Base-by-base conservation (phyloP, 2,329 filamentous ascomycete genomes). In the Calonectria crousiana region DNA sequence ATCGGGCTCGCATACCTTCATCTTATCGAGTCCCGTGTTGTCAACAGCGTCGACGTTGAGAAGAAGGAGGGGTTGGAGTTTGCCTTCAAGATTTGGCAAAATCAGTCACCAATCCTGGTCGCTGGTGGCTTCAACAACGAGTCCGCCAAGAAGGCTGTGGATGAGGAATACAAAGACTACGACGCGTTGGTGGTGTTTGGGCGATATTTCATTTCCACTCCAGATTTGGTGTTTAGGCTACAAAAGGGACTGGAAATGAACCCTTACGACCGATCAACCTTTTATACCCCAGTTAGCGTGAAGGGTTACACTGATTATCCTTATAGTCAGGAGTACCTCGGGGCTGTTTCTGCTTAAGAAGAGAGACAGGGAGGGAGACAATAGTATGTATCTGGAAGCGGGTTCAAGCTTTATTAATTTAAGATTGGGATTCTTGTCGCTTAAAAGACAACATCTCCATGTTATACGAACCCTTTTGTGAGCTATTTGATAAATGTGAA, bases 251-350 rank as follows among this genome's bases (percentile, higher is more conserved):
- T 71, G 4, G 32, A 30, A 23, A 26, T 71, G 13, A 71, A 52
- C 47, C 38, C 28, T 49, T 71, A 71, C 28, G 49, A 71, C n/a
- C 68, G 68, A 13, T 23, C 28, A 5, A 41, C 60, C 2, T 71
- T 71, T 28, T 71, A 71, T 14, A 65, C 56, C 1, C 44, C 60
- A 1, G 23, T 36, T n/a, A 28, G 20, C 11, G 26, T 28, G 2
- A 26, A 65, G 41, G 58, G 68, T 6, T 71, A 71, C 20, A 53
- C 47, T 8, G 68, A 71, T 34, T 71, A 71, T 23, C 68, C 68
- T 16, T 65, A 44, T 14, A 26, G 47, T 13, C n/a, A 26, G 6
- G 65, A 68, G 10, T 66, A 38, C 16, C 30, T 62, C 9, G 49
- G 49, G 4, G 6, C 13, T 9, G 49, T 6, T 28, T 52, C 49